Conservation (phyloP, 768 basidiomycete species). For the Xerocomus potaroensis region DNA sequence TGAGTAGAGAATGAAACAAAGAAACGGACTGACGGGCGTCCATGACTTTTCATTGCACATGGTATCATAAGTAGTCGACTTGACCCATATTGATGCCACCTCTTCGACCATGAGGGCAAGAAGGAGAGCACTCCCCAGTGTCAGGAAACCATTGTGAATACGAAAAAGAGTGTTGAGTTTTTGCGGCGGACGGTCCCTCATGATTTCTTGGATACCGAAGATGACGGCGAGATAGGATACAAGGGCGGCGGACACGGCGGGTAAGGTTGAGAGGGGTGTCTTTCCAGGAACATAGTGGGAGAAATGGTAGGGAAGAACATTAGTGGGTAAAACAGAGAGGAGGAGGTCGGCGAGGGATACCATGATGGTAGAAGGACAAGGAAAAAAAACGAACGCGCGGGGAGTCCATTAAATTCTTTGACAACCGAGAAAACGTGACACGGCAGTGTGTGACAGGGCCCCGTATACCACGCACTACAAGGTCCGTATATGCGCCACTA, state of each 20-base stretch:
- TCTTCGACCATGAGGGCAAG: constrained; percentile 91
- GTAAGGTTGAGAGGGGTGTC: constrained; percentile 57
- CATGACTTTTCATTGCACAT: constrained; percentile 77
- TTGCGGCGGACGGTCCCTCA: constrained; percentile 71
- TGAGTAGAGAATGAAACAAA: not conserved
- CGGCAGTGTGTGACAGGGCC: constrained; percentile 4
- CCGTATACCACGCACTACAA: not conserved
- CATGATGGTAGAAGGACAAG: constrained; percentile 43
- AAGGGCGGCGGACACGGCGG: constrained; percentile 66
- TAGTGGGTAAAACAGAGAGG: constrained; percentile 51
- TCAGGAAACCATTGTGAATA: constrained; percentile 86
- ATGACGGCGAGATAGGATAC: constrained; percentile 82
- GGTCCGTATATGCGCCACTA: too few species aligned
- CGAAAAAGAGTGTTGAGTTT: constrained; percentile 85
- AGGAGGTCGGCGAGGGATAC: constrained; percentile 71
- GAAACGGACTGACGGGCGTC: constrained; percentile 67
- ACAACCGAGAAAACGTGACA: constrained; percentile 29
- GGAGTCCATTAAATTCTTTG: constrained; percentile 19
- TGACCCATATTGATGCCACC: constrained; percentile 74
- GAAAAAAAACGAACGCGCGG: constrained; percentile 16
- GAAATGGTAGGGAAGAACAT: constrained; percentile 34
- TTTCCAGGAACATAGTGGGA: constrained; percentile 50
- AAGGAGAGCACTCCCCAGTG: constrained; percentile 76
- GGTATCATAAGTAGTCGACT: constrained; percentile 65
- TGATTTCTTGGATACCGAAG: constrained; percentile 78